Evolutionary conservation across 495 filamentous ascomycete species (phyloP).

Genomic region (Hypomontagnella monticulosa): DNA sequence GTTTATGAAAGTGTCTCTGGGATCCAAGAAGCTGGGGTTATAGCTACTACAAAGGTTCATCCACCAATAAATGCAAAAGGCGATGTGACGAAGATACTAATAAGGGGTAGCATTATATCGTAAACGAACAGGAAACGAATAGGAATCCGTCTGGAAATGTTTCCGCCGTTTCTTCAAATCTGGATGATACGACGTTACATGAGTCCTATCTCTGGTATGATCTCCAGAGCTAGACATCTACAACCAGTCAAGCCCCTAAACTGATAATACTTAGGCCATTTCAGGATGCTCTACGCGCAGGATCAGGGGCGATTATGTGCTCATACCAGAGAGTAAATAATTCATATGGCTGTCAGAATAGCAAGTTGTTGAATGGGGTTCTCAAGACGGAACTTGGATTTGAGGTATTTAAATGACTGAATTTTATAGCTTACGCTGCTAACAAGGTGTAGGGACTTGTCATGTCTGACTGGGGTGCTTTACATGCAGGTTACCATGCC

Average conservation of each 20-base stretch:
- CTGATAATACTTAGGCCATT: slow-evolving; percentile 53
- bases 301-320: slow-evolving; percentile 64
- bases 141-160: slow-evolving; percentile 19
- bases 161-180: slow-evolving; percentile 54
- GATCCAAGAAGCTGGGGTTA: slow-evolving; percentile 53
- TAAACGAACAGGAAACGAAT: slow-evolving; percentile 64
- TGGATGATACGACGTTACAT: slow-evolving; percentile 66
- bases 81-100: slow-evolving; percentile 5
- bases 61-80: too few relatives aligned
- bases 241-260: too few relatives aligned
- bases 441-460: slow-evolving; percentile 49
- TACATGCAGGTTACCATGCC: slow-evolving; percentile 54
- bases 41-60: too few relatives aligned
- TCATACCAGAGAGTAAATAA: slow-evolving; percentile 67
- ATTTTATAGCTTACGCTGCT: too few relatives aligned
- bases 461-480: slow-evolving; percentile 63
- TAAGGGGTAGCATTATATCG: slow-evolving; percentile 60
- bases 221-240: too few relatives aligned
- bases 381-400: slow-evolving; percentile 66
- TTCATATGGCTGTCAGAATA: slow-evolving; percentile 63
- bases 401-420: too few relatives aligned
- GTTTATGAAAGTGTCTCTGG: slow-evolving; percentile 45
- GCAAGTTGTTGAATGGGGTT: slow-evolving; percentile 58
- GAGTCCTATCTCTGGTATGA: slow-evolving; percentile 64
- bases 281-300: slow-evolving; percentile 62